phyloP scores from a whole-genome alignment of 768 basidiomycete genomes.

The Tricholoma sp. region DNA sequence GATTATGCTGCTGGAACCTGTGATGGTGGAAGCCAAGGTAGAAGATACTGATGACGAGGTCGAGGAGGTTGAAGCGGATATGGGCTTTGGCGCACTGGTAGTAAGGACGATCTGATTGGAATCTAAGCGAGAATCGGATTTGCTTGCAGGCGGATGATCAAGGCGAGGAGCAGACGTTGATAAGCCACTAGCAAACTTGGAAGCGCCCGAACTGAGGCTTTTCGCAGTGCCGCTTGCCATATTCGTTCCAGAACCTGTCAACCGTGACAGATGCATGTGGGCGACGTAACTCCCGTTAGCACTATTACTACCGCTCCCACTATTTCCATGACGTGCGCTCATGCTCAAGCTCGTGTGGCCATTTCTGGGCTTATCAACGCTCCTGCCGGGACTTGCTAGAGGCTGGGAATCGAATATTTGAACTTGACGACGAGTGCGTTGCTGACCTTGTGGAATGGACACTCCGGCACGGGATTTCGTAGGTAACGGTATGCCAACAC shows the following conservation, averaged over 20 bases:
- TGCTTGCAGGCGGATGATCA: slow-evolving; percentile 2
- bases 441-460: slow-evolving; percentile 51
- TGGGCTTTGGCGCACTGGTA: slow-evolving; percentile 14
- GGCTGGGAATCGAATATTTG: slow-evolving; percentile 85
- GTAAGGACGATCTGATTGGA: slow-evolving; percentile 13
- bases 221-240: slow-evolving; percentile 25
- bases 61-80: slow-evolving; percentile 39
- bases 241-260: slow-evolving; percentile 20
- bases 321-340: slow-evolving; percentile 22
- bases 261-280: slow-evolving; percentile 34
- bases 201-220: slow-evolving; percentile 34
- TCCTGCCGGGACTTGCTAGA: slow-evolving; percentile 50
- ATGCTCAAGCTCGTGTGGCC: slow-evolving; percentile 24
- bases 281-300: slow-evolving; percentile 37
- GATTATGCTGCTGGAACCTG: slow-evolving; percentile 37
- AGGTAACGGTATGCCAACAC: slow-evolving; percentile 74
- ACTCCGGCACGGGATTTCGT: slow-evolving; percentile 59
- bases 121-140: slow-evolving; percentile 5
- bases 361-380: slow-evolving; percentile 26
- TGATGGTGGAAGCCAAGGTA: slow-evolving; percentile 30
- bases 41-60: slow-evolving; percentile 51
- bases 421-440: slow-evolving; percentile 54
- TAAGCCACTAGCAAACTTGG: slow-evolving; percentile 35
- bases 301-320: slow-evolving; percentile 34
- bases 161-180: slow-evolving; percentile 24